Evolutionary conservation across 208 protist genomes (phyloP).

Genomic region (Leishmania gerbilli): DNA sequence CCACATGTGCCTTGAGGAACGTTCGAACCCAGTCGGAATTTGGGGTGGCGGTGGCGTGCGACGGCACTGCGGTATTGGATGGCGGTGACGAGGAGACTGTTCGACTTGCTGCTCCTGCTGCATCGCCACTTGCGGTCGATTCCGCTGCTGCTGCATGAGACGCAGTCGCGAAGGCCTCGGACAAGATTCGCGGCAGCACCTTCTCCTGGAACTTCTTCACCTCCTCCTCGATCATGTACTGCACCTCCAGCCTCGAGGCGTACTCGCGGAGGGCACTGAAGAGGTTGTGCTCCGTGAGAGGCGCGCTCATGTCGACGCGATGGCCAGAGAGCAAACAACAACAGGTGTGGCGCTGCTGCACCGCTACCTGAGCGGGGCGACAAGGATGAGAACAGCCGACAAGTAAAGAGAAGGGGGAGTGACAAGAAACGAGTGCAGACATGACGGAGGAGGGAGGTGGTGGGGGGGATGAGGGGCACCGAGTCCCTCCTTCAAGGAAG

Average conservation of each 20-base stretch:
- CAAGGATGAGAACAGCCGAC: neutral
- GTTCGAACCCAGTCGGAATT: conserved; percentile 36
- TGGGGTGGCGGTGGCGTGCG: neutral
- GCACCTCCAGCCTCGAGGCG: conserved; percentile 56
- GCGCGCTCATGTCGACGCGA: conserved; percentile 13
- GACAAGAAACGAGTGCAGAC: neutral
- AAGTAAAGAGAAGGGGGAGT: neutral
- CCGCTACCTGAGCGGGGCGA: neutral
- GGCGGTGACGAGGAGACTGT: neutral
- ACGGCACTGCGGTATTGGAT: neutral
- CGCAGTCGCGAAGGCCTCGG: neutral
- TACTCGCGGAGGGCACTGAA: conserved; percentile 42
- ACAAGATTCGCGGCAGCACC: conserved; percentile 20
- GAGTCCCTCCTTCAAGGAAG: neutral
- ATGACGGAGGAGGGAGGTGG: too few species aligned
- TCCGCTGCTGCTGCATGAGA: neutral
- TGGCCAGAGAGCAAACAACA: neutral
- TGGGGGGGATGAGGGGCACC: neutral
- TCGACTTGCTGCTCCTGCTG: neutral
- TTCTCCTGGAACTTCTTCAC: conserved; percentile 40
- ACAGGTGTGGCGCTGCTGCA: neutral
- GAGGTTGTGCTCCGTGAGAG: conserved; percentile 36
- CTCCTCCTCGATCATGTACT: conserved; percentile 64
- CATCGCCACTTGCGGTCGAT: neutral
- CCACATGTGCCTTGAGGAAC: conserved; percentile 35